These are phyloP conservation scores for Coemansia guatemalensis DNA, from an alignment of 192 early-diverging fungal species.

Conservation along the genomic window DNA sequence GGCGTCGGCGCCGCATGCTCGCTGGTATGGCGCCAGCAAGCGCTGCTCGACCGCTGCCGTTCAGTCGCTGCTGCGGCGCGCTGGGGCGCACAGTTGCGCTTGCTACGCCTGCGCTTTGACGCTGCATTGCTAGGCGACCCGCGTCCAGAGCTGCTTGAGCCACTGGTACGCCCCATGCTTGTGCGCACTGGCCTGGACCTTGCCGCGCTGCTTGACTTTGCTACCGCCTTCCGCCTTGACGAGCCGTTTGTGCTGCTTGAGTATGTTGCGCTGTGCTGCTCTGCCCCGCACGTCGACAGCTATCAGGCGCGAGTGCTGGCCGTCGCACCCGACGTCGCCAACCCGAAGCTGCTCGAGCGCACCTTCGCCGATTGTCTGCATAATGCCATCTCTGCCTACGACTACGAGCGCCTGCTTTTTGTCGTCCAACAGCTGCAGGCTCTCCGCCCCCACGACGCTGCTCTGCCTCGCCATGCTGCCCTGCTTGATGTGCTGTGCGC, in stretches of 20 bases:
- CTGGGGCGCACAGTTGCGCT: constrained; percentile 67
- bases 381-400: constrained; percentile 57
- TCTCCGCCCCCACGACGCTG: constrained; percentile 49
- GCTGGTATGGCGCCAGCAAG: constrained; percentile 65
- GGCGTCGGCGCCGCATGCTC: constrained; percentile 59
- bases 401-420: constrained; percentile 67
- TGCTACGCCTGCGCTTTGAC: constrained; percentile 64
- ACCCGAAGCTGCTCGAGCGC: constrained; percentile 57
- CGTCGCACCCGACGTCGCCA: constrained; percentile 53
- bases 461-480: constrained; percentile 34
- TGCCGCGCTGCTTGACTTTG: constrained; percentile 63
- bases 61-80: constrained; percentile 59
- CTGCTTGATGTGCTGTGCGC: constrained; percentile 58
- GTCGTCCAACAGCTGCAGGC: constrained; percentile 56
- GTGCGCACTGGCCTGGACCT: constrained; percentile 62
- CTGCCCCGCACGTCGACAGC: constrained; percentile 27
- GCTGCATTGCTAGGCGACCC: constrained; percentile 52
- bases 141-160: constrained; percentile 53
- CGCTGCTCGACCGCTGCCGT: constrained; percentile 60
- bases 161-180: constrained; percentile 60
- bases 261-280: constrained; percentile 48
- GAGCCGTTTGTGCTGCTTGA: constrained; percentile 44
- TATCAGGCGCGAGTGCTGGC: constrained; percentile 56
- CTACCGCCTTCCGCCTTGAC: constrained; percentile 57
- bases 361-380: constrained; percentile 53